Conservation (phyloP, 2,329 filamentous ascomycete species). For the Colletotrichum tanaceti region DNA sequence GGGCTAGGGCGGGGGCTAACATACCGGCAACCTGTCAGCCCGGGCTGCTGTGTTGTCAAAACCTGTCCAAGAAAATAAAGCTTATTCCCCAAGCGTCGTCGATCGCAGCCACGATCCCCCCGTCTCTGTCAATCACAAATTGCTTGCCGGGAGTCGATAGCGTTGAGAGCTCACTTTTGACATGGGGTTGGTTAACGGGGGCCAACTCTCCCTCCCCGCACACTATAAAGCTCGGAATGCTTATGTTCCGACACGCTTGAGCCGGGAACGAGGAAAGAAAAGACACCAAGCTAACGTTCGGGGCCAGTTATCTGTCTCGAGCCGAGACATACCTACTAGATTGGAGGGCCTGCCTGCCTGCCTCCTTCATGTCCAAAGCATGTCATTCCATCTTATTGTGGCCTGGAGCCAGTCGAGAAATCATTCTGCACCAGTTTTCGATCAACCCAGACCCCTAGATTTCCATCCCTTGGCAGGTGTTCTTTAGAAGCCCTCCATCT, state of each 20-base stretch:
- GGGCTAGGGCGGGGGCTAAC: not conserved
- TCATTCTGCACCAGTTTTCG: not conserved
- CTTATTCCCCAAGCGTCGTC: not conserved
- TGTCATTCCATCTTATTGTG: not conserved
- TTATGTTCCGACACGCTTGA: constrained; percentile 9
- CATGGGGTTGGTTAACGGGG: not conserved
- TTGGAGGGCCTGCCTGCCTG: constrained; percentile 13
- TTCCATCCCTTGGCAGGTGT: not conserved
- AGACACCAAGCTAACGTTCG: constrained; percentile 20
- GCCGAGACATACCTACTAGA: constrained; percentile 12
- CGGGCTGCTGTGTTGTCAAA: not conserved
- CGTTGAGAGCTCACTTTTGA: not conserved
- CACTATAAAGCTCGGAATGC: constrained; percentile 14
- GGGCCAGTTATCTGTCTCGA: constrained; percentile 2
- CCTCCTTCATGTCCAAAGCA: constrained; percentile 2
- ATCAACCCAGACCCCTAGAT: not conserved
- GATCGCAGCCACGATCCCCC: not conserved
- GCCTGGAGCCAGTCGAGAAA: not conserved
- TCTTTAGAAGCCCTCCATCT: too few species aligned
- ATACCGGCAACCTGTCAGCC: not conserved
- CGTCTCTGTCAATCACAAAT: not conserved
- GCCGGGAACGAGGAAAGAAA: constrained; percentile 17
- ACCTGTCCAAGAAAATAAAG: constrained; percentile 1
- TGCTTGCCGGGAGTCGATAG: not conserved
- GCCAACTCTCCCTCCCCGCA: not conserved